These are phyloP conservation scores for Tilletia setariae DNA, from an alignment of 1,284 basidiomycete species.

Conservation along the genomic window DNA sequence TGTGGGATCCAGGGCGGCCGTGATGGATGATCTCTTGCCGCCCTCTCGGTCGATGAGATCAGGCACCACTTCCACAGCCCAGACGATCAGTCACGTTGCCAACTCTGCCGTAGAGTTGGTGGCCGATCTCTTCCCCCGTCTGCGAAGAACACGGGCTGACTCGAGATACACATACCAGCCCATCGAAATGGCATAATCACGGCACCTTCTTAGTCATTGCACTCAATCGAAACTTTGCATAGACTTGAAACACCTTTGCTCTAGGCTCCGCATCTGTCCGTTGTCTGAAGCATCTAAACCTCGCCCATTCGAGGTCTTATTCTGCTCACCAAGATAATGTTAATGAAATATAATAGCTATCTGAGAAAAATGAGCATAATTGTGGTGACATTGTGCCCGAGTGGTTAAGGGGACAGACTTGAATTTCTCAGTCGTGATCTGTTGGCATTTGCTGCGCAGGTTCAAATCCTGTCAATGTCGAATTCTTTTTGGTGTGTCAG, in stretches of 20 bases:
- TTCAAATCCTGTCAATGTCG: conserved; percentile 10
- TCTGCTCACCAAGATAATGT: not conserved
- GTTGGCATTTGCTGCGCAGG: conserved; percentile 2
- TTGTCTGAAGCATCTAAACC: too few relatives aligned
- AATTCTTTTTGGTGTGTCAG: not conserved
- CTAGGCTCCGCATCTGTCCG: too few relatives aligned
- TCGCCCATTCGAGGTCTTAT: not conserved
- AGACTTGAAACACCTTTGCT: not conserved
- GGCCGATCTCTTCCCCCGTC: not conserved
- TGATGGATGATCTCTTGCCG: not conserved
- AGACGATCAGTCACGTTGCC: not conserved
- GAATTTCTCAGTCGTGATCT: not conserved
- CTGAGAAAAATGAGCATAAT: not conserved
- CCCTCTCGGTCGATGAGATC: not conserved
- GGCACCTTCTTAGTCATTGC: too few relatives aligned
- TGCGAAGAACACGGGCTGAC: not conserved
- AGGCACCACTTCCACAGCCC: not conserved
- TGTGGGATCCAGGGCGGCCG: not conserved
- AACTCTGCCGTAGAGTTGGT: not conserved
- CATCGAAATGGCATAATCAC: not conserved
- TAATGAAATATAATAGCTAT: too few relatives aligned
- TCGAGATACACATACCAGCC: not conserved
- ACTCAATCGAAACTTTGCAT: not conserved
- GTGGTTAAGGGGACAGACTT: conserved; percentile 11
- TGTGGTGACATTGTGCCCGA: conserved; percentile 6